Evolutionary conservation across 805 yeast species (phyloP), one percentile per base, ranked within the genome.

Genomic region (Nakazawaea wyomingensis): DNA sequence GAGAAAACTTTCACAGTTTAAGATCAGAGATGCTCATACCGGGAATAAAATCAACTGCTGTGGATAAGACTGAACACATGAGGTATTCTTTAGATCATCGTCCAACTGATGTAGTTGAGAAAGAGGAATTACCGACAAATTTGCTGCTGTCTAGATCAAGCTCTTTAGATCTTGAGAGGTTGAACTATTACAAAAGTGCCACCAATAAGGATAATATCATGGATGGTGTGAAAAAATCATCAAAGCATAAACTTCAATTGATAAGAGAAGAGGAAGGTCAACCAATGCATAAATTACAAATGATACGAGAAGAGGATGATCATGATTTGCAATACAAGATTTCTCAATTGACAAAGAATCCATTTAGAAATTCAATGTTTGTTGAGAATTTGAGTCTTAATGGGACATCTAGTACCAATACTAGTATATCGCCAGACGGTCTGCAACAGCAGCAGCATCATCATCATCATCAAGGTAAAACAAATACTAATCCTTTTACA

Each of bases 1-100:
- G 80, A 37, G 51, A 61, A 4, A 65, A 65, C 38, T 70, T 69
- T 48, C 68, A 67, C 42, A 54, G 53, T 16, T 54, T 71, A 43
- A 51, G 78, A 37, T 51, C 60, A 10, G 71, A 67, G 20, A 69
- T 74, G 74, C 45, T 64, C 7, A 56, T 57, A 2, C 75, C 75
- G 0, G 67, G 72, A 20, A 39, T 44, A 7, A 44, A 39, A 34
- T 34, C 46, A 2, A 27, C 30, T 20, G 38, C 31, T 2, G 11
- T 11, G 3, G 41, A 42, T 21, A 37, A 34, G 19, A 10, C 29
- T 5, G 18, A 34, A 17, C 38, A 30, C 29, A 13, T 44, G 21
- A 21, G 47, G 13, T 38, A 44, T 14, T 44, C 47, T 8, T 39
- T 44, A 14, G 47, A 44, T 35, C 37, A 37, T 6, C 26, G 29